Evolutionary conservation across 148 eudicot species (phyloP), one percentile per base, ranked within the genome.

Genomic region (Chenopodium album): DNA sequence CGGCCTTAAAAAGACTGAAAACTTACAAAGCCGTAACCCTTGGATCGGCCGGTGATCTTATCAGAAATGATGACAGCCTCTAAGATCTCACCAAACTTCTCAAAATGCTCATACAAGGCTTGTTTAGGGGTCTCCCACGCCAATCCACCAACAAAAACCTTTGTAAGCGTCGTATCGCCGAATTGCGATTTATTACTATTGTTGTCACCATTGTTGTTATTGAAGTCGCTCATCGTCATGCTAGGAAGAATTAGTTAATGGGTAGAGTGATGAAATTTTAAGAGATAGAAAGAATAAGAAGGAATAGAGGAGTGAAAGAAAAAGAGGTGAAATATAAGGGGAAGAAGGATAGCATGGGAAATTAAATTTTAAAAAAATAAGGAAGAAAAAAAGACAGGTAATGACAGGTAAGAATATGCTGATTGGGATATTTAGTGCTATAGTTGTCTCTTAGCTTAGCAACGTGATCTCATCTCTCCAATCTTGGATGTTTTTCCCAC

Each of bases 21-120:
- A 86, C 98, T 84, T 89, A 94, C 98, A 83, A 94, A 94, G 52
- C 98, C 98, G 62, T 94, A 94, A 87, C 98, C 98, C 84, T 94
- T 94, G 89, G 98, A 94, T 84, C 98, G 79, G 71, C 94, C 97
- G 71, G 98, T 89, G 86, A 86, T n/a, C 90, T 92, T 94, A 75
- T 94, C 97, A 71, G 90, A 87, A 86, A 94, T 94, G 87, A 94
- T 92, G 60, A 91, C 98, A 14, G 97, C 98, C 79, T 94, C 98
- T 37, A 94, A 79, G 80, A 94, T 92, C 60, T 92, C 94, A 34
- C 98, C 98, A 63, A 87, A 94, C 78, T 88, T 89, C 2, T 88
- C 86, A 71, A 94, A 94, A 37, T 94, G 98, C 1, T 90, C 92
- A 74, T 84, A 84, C 87, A 94, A 76, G 54, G 90, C 90, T 67